Conservation (phyloP, 2,329 filamentous ascomycete genomes). For the Rhinocladiella similis region DNA sequence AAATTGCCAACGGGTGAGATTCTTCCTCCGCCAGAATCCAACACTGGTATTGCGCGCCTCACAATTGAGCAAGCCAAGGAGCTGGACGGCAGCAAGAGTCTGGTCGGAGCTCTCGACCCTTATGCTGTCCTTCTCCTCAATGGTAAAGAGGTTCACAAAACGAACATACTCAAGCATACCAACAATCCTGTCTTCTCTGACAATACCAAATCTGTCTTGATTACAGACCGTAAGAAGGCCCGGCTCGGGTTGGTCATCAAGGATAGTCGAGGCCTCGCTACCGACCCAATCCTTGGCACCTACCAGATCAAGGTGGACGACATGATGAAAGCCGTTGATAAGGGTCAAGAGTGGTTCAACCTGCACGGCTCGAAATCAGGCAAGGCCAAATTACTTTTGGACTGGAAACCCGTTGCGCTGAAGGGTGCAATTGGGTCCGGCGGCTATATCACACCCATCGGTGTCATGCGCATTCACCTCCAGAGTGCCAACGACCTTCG, state of each 20-base stretch:
- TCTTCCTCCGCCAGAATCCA: slow-evolving; percentile 81
- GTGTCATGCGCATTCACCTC: slow-evolving; percentile 93
- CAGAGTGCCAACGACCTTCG: slow-evolving; percentile 77
- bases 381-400: slow-evolving; percentile 82
- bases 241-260: slow-evolving; percentile 92
- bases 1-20: slow-evolving; percentile 74
- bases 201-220: slow-evolving; percentile 87
- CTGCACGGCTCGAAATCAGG: slow-evolving; percentile 78
- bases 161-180: slow-evolving; percentile 91
- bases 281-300: slow-evolving; percentile 81
- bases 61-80: slow-evolving; percentile 96
- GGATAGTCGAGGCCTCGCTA: slow-evolving; percentile 82
- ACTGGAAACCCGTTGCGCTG: slow-evolving; percentile 94
- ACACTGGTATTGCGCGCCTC: slow-evolving; percentile 91
- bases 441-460: slow-evolving; percentile 89
- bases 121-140: slow-evolving; percentile 89
- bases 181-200: slow-evolving; percentile 98
- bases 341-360: slow-evolving; percentile 96
- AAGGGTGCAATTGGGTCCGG: slow-evolving; percentile 76
- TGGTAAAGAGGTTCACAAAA: slow-evolving; percentile 83
- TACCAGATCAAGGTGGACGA: slow-evolving; percentile 97
- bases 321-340: slow-evolving; percentile 84
- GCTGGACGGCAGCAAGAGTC: slow-evolving; percentile 84
- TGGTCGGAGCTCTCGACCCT: slow-evolving; percentile 87
- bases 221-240: slow-evolving; percentile 88